Evolutionary conservation across 176 grass and related monocot genomes (phyloP), one percentile per base, ranked within the genome.

Genomic region (Cocos nucifera): DNA sequence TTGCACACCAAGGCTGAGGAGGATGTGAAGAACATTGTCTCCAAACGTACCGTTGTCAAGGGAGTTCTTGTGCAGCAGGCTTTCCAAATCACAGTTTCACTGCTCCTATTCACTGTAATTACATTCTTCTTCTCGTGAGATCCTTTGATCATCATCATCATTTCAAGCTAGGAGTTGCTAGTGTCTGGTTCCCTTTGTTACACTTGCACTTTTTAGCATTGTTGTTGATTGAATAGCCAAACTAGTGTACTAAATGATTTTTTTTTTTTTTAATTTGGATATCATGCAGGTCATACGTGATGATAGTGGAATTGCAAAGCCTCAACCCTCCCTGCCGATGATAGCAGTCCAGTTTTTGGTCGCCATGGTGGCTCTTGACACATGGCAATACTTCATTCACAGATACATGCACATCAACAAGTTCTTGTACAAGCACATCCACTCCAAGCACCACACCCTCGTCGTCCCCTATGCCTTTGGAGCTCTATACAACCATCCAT

Each of bases 301-400:
- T 44, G 35, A 14, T 44, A 14, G 3, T 44, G 35, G 35, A 10
- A 44, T 44, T 0, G 35, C 35, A 44, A 44, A 44, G 35, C 35
- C 35, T 14, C 35, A 14, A 44, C 35, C 35, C 35, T 44, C 35
- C 35, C 35, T 44, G 0, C 35, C 14, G 0, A 10, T 44, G 2
- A 44, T 14, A 14, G 35, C 35, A 14, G 35, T 59, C 4, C 57
- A 32, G 25, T 8, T 59, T 15, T 4, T 64, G 35, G 14, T 50
- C 2, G 61, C 61, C 39, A 64, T 50, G 61, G 19, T 23, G 17
- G 35, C 51, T 21, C n/a, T 64, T 1, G 61, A 64, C 18, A 64
- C 61, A 9, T 49, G 30, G 61, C 61, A 64, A 15, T 64, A 64
- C 39, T 64, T 64, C 61, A 64, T 64, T 10, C 61, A 64, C 61